Evolutionary conservation across 106 monocot genomes (phyloP).

Genomic region (Allium sativum): DNA sequence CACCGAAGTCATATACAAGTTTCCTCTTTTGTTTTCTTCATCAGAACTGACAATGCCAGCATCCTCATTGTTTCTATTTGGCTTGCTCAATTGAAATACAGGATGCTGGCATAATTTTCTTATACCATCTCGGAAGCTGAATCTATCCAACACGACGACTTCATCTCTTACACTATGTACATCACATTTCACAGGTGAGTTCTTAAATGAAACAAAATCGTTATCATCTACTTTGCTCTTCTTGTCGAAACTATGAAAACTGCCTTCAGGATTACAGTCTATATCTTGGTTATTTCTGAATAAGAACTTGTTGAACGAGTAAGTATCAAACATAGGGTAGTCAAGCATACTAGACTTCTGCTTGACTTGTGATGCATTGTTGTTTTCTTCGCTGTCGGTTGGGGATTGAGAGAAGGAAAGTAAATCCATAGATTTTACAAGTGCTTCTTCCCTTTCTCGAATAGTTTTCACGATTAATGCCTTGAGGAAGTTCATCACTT

Average conservation of each 20-base stretch:
- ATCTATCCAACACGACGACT: constrained; percentile 25
- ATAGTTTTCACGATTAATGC: constrained; percentile 55
- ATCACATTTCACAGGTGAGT: constrained; percentile 11
- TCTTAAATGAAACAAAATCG: constrained; percentile 11
- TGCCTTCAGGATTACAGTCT: constrained; percentile 20
- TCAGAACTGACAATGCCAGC: constrained; percentile 18
- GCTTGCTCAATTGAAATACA: constrained; percentile 56
- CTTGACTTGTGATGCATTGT: constrained; percentile 6
- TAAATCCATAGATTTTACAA: constrained; percentile 8
- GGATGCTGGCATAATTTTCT: constrained; percentile 59
- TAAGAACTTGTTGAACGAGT: constrained; percentile 19
- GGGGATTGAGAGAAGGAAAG: constrained; percentile 30
- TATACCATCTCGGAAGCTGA: constrained; percentile 52
- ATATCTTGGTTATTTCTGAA: constrained; percentile 5
- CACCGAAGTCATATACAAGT: constrained; percentile 22
- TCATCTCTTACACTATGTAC: constrained; percentile 8
- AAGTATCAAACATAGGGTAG: not conserved
- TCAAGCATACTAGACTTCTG: constrained; percentile 6
- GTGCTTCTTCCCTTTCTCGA: constrained; percentile 46
- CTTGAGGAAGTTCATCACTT: constrained; percentile 90
- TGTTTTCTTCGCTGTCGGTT: constrained; percentile 19
- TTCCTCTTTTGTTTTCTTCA: constrained; percentile 20
- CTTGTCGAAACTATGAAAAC: constrained; percentile 29
- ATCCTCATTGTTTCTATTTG: constrained; percentile 37
- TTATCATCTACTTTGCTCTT: constrained; percentile 24